Evolutionary conservation across 306 rosid genomes (phyloP), one percentile per base, ranked within the genome.

Genomic region (Prunus padus): DNA sequence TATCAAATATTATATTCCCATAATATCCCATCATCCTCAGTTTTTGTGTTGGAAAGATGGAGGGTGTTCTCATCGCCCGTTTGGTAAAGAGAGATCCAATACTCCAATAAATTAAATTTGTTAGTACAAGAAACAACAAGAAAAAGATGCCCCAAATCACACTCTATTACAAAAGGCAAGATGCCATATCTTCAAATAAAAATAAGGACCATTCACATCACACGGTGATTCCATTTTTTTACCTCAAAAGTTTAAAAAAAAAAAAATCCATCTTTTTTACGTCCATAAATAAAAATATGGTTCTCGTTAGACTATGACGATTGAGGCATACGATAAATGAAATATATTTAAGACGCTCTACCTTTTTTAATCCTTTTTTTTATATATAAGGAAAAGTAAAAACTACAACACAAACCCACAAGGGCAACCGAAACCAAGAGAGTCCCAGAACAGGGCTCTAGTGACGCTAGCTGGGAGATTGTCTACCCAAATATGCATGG

Each of bases 61-160:
- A 80, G 85, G 55, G 76, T 42, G 83, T 76, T 81, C 80, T 82
- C 73, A 82, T 85, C 74, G 31, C 80, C 73, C 82, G 88, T 86
- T 86, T 86, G 85, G 83, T 85, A 81, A 92, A 90, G 88, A 80
- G 85, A 82, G 81, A 79, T 87, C 87, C 80, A 85, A 79, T 82
- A 74, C 62, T 80, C 87, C 85, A 22, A 78, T 74, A 66, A 50
- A 76, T 82, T 50, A 9, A n/a, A 76, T 83, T 37, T 79, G 87
- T 51, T 7, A 28, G 89, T 85, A 67, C 86, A 87, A 78, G n/a
- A 50, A 72, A 67, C 69, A 62, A 69, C 85, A 77, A 78, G 68
- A 22, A 80, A 85, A 86, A 82, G 84, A 87, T 90, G 84, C 82
- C 79, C 81, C 80, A 72, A 80, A 83, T 87, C 93, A 79, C 82